Evolutionary conservation across 2,329 filamentous ascomycete species (phyloP).

Genomic region (Diaporthe sp.): DNA sequence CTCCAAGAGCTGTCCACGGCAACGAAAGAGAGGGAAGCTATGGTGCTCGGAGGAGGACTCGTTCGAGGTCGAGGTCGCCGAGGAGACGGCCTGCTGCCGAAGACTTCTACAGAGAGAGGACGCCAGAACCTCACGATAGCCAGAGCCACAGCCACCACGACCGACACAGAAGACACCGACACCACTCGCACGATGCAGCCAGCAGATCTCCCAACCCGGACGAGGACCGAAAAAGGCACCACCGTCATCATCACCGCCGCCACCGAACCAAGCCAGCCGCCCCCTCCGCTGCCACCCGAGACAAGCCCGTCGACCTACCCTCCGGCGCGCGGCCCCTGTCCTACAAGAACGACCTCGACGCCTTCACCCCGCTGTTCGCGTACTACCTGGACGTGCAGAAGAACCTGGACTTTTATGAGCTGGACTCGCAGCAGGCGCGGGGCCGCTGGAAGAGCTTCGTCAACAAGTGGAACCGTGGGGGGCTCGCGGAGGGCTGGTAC

Average conservation of each 20-base stretch:
- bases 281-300: neutral
- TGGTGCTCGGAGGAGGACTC: neutral
- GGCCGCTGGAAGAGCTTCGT: conserved; percentile 96
- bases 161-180: conserved; percentile 3
- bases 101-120: conserved; percentile 35
- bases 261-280: conserved; percentile 8
- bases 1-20: neutral
- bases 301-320: conserved; percentile 64
- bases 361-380: conserved; percentile 81
- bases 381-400: conserved; percentile 93
- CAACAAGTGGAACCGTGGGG: conserved; percentile 90
- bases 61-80: conserved; percentile 33
- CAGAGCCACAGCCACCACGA: conserved; percentile 1
- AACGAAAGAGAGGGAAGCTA: neutral
- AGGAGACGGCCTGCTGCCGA: conserved; percentile 34
- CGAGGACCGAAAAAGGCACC: conserved; percentile 25
- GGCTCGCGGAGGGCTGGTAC: conserved; percentile 94
- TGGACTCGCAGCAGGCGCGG: conserved; percentile 81
- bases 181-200: conserved; percentile 7
- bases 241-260: neutral
- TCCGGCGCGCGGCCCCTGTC: conserved; percentile 75
- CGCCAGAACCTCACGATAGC: neutral
- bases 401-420: conserved; percentile 74
- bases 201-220: neutral
- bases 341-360: conserved; percentile 73